Evolutionary conservation across 2,329 filamentous ascomycete species (phyloP), one percentile per base, ranked within the genome.

Genomic region (Monilinia fructicola): DNA sequence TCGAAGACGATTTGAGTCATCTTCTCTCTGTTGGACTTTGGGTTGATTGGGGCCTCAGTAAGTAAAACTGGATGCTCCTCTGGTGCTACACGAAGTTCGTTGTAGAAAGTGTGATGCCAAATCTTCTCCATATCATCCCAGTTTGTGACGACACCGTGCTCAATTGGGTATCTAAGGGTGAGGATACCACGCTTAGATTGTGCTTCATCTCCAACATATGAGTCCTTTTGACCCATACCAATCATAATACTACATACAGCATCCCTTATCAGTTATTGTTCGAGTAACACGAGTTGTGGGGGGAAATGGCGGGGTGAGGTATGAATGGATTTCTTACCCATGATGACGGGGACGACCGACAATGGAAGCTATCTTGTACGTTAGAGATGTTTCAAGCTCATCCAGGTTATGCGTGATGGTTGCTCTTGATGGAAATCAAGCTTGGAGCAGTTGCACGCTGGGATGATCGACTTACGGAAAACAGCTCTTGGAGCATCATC

Each of bases 101-200:
- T 99, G 92, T 98, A 99, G 89, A 99, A 99, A 80, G 95, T 98
- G 92, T 99, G 95, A 84, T 99, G 95, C 95, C 95, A 99, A 78
- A 99, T 98, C 90, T 98, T 98, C 88, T 98, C 95, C 95, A 98
- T 98, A 83, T 98, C 95, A 82, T 99, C 95, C 95, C 95, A 99
- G 92, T 98, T 98, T 85, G 95, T 99, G 81, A 99, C 95, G 78
- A 99, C 95, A 95, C 95, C 95, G 90, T 99, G 95, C 89, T 99
- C 95, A 81, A 99, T 99, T 80, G 95, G 95, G 85, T 99, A 99
- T 87, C 95, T 90, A 81, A 99, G 89, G 73, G 94, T 98, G 77
- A 99, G 89, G 85, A 99, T 98, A 97, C 95, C 95, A 95, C 95
- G 94, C 93, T 99, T 99, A 81, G 95, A 99, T 87, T 99, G 95